Conservation (phyloP, 495 filamentous ascomycete genomes). For the Clohesyomyces aquaticus region DNA sequence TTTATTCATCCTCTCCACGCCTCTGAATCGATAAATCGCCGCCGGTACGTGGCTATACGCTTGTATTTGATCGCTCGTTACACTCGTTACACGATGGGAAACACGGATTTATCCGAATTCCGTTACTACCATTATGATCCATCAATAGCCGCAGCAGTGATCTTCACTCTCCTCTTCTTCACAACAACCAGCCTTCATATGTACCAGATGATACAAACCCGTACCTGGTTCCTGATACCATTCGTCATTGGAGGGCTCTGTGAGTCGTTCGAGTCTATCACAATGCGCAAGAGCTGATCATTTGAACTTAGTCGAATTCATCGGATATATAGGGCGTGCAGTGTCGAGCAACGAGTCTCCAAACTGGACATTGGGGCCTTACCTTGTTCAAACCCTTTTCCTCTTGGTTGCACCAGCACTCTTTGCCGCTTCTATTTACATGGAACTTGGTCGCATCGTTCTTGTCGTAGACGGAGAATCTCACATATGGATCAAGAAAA, state of each 20-base stretch:
- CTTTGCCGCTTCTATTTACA: conserved; percentile 53
- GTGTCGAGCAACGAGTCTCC: neutral
- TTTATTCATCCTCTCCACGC: too few relatives aligned
- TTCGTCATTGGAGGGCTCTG: conserved; percentile 58
- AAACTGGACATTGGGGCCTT: conserved; percentile 40
- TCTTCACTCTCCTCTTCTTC: conserved; percentile 24
- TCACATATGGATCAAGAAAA: conserved; percentile 43
- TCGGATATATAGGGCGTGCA: conserved; percentile 20
- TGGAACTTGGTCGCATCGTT: conserved; percentile 49
- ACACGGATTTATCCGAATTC: too few relatives aligned
- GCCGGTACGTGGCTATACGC: too few relatives aligned
- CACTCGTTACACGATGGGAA: too few relatives aligned
- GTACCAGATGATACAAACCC: conserved; percentile 34
- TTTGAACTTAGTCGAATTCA: conserved; percentile 18
- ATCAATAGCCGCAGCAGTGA: conserved; percentile 16
- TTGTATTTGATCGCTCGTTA: too few relatives aligned
- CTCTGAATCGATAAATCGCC: too few relatives aligned
- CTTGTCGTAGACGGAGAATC: conserved; percentile 51
- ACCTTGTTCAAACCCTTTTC: conserved; percentile 43
- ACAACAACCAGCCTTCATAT: conserved; percentile 6
- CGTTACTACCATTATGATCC: too few relatives aligned
- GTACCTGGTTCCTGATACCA: conserved; percentile 60
- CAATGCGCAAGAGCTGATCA: neutral
- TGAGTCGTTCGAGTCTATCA: conserved; percentile 41
- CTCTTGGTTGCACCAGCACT: conserved; percentile 52